These are phyloP conservation scores for Chloris gayana DNA, from an alignment of 176 grass and related monocot genomes.

Conservation along the genomic window DNA sequence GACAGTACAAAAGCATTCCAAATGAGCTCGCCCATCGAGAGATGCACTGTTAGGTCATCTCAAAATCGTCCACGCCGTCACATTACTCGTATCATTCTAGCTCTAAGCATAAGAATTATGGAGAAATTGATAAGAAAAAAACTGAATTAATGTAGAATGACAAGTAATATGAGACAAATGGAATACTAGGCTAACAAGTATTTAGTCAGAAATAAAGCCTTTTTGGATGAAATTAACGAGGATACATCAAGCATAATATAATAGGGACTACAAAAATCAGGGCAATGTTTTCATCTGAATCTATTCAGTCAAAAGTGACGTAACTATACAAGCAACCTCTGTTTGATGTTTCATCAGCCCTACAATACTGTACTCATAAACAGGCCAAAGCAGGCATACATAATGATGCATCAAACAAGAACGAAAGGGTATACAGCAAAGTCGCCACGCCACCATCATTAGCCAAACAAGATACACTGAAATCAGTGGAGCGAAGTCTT, in stretches of 20 bases:
- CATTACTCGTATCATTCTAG: too few species aligned
- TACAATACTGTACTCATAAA: conserved; percentile 13
- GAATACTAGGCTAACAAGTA: too few species aligned
- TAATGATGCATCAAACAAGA: background rate
- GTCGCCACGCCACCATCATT: background rate
- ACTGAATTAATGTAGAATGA: too few species aligned
- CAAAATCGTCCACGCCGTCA: too few species aligned
- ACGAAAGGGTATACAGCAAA: conserved; percentile 19
- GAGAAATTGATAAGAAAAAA: too few species aligned
- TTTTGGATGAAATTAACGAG: too few species aligned
- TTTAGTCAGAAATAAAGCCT: too few species aligned
- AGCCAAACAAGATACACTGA: background rate
- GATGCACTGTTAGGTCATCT: background rate
- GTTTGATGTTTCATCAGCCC: background rate
- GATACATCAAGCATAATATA: background rate
- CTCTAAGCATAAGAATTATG: too few species aligned
- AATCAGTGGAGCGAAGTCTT: conserved; percentile 65
- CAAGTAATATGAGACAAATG: too few species aligned
- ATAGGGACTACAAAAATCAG: background rate
- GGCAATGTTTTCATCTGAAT: background rate
- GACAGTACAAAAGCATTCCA: background rate
- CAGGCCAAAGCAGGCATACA: background rate
- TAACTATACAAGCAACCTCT: conserved; percentile 39
- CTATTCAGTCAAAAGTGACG: background rate
- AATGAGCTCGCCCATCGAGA: background rate